Evolutionary conservation across 768 basidiomycete species (phyloP), one percentile per base, ranked within the genome.

Genomic region (Lyophyllum atratum): DNA sequence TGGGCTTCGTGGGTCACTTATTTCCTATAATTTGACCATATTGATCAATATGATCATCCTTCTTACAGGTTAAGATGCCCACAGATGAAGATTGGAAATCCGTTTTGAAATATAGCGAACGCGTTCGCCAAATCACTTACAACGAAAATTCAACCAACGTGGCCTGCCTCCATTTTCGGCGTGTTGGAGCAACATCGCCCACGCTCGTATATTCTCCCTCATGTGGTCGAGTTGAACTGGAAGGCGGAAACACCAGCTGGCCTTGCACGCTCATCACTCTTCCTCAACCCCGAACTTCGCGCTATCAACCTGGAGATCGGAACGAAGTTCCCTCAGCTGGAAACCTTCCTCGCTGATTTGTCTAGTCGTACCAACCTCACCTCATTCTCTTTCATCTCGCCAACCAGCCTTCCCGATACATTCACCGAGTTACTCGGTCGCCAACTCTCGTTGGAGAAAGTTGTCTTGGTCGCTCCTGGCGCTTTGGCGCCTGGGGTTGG

Each of bases 391-490:
- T 84, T 92, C 74, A 81, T 79, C 51, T 86, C 87, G 15, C 83
- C 88, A 11, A 86, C 83, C 22, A 81, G 79, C 59, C 78, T 92
- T 34, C 90, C 90, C 5, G 87, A 90, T 54, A 75, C 81, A 8
- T 88, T 92, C 70, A 84, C 86, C 37, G 84, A 86, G 55, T 78
- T 89, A 53, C 73, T 92, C 39, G 73, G 76, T 43, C 76, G 79
- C 42, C 88, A 91, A 68, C 74, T 79, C 57, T 72, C 68, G 3
- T 71, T 92, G 40, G 85, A 89, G 68, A 85, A 78, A 64, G 68
- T 92, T 14, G 71, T 79, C 31, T 76, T 92, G 40, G 82, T 87
- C 44, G 90, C 89, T 29, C 90, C 90, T 0, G 89, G 88, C n/a
- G 87, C 88, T 25, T 70, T 92, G 37, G 79, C 85, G 0, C 72